Evolutionary conservation across 805 yeast genomes (phyloP), one percentile per base, ranked within the genome.

Genomic region (Metschnikowia kofuensis): DNA sequence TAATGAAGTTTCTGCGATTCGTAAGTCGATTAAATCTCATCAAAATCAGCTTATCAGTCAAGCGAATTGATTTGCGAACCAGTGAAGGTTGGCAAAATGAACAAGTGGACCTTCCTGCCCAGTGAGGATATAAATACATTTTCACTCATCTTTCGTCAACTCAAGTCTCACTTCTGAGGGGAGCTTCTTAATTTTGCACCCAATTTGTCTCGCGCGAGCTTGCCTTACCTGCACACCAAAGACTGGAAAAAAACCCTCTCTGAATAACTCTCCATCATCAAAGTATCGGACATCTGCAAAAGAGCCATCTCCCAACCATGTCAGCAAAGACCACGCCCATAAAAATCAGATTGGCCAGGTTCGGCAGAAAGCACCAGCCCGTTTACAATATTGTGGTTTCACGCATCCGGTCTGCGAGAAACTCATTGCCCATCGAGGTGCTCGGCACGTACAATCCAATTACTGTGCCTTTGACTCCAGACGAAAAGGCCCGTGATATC

Each of bases 301-400:
- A 39, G 13, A 30, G 13, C n/a, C 9, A 5, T 4, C 26, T 13
- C 30, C 38, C 4, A 12, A 45, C 26, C 45, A 55, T 53, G 59
- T 45, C 55, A n/a, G 47, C 55, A 35, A 54, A 45, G 27, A 36
- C 44, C 15, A 38, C 52, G 9, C 75, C 86, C 31, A 88, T 91
- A 31, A 82, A 94, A 68, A 89, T 94, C 62, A 81, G 98, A 64
- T 75, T 94, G 50, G 96, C 97, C 42, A 77, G 97, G 54, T 90
- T 92, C 70, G 99, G 99, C 34, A 82, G 97, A 66, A 84, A 78
- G 58, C 85, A 85, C 66, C 84, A 82, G 53, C 99, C 99, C 0
- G 74, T 87, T 3, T 94, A 89, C 74, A 94, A 94, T 68, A 90
- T 94, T 46, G 97, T 92, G 12, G 97, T 92, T 12, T 82, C 96